These are phyloP conservation scores for Calocybe gambosa DNA, from an alignment of 1,284 basidiomycete species.

Conservation along the genomic window DNA sequence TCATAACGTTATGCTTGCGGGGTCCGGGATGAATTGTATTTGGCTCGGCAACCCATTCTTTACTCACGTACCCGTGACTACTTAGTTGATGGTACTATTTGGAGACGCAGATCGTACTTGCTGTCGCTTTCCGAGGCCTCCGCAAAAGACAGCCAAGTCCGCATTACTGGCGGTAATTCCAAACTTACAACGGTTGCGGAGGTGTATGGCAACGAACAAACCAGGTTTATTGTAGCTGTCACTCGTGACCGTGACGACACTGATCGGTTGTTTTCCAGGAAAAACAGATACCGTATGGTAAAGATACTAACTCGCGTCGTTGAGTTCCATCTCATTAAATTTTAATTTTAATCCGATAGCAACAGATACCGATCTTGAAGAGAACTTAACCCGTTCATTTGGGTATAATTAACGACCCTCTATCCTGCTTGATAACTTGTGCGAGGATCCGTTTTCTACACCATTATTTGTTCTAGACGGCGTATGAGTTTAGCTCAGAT, in stretches of 20 bases:
- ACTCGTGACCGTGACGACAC: conserved; percentile 7
- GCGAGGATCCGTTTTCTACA: too few species aligned
- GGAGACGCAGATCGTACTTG: conserved; percentile 14
- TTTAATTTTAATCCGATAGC: neutral
- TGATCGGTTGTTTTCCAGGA: conserved; percentile 5
- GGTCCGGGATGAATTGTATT: conserved; percentile 16
- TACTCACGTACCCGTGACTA: conserved; percentile 21
- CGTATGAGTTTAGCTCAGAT: too few species aligned
- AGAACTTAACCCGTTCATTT: neutral
- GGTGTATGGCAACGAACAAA: conserved; percentile 18
- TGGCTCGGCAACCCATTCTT: conserved; percentile 19
- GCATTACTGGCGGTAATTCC: conserved; percentile 7
- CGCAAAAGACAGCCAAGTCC: conserved; percentile 6
- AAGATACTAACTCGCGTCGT: neutral
- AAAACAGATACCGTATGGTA: neutral
- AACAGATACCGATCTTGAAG: neutral
- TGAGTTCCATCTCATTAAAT: neutral
- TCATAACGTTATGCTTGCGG: conserved; percentile 18
- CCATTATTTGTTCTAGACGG: too few species aligned
- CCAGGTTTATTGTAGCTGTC: conserved; percentile 5
- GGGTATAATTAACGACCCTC: neutral
- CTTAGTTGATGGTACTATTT: conserved; percentile 14
- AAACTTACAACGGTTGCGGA: conserved; percentile 14
- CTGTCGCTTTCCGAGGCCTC: conserved; percentile 21
- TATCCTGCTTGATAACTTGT: too few species aligned